A percentile compares a stretch with the other conserved stretches of the same genome.
Conservation (phyloP, 306 rosid species). For the Casuarina glauca region DNA sequence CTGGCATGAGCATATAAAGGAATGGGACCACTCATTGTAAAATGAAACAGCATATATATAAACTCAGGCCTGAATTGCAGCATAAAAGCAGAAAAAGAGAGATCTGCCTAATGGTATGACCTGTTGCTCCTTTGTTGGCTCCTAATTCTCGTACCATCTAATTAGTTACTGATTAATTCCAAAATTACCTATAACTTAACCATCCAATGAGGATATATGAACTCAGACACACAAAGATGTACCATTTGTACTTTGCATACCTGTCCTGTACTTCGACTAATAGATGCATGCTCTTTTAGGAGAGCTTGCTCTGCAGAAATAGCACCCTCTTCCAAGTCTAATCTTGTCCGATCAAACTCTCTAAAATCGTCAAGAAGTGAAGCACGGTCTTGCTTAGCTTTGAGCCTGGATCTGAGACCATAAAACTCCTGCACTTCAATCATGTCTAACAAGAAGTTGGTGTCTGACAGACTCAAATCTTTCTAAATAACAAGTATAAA, state of each 20-base stretch:
- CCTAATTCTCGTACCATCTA: not conserved
- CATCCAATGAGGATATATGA: not conserved
- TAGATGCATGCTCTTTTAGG: conserved; percentile 75
- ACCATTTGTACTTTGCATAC: conserved; percentile 37
- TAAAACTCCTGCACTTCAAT: conserved; percentile 91
- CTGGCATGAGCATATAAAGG: not conserved
- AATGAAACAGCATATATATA: not conserved
- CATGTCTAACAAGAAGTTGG: conserved; percentile 40
- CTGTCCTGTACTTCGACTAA: conserved; percentile 93
- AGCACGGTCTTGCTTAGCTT: conserved; percentile 92
- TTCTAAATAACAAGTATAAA: conserved; percentile 9
- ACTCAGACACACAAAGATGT: conserved; percentile 1
- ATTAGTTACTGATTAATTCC: not conserved
- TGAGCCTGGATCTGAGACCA: conserved; percentile 85
- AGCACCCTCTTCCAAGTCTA: conserved; percentile 81
- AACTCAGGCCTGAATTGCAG: no score
- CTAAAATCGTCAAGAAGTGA: conserved; percentile 94
- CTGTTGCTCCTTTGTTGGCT: not conserved
- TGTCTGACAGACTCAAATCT: conserved; percentile 24
- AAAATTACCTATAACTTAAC: not conserved
- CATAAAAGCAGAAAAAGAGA: no score
- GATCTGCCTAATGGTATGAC: no score
- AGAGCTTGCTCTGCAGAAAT: conserved; percentile 70
- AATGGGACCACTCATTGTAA: not conserved
- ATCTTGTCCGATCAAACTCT: conserved; percentile 90